Evolutionary conservation across 1,284 basidiomycete genomes (phyloP).

Genomic region (Cronartium quercuum): DNA sequence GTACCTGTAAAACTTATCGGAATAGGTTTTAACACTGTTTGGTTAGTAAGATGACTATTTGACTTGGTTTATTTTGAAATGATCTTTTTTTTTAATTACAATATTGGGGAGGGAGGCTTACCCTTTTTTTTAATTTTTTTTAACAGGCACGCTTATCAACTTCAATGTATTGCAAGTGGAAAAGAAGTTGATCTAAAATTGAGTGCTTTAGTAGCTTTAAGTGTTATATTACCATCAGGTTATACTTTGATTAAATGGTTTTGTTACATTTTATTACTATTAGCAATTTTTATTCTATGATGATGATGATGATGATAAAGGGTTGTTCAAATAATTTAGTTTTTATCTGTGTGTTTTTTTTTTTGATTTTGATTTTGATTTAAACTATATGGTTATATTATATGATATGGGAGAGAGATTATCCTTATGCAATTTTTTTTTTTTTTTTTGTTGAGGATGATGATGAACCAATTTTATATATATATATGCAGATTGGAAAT

Average conservation of each 20-base stretch:
- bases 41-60: slow-evolving; percentile 1
- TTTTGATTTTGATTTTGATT: too few species aligned
- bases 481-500: too few species aligned
- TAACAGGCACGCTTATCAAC: slow-evolving; percentile 9
- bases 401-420: too few species aligned
- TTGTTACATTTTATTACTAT: too few species aligned
- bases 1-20: slow-evolving; percentile 17
- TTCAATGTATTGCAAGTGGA: slow-evolving; percentile 2
- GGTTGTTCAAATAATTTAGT: too few species aligned
- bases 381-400: too few species aligned
- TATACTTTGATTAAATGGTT: neutral
- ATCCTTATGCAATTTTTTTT: too few species aligned
- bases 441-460: too few species aligned
- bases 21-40: slow-evolving; percentile 5
- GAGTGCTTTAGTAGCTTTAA: slow-evolving; percentile 10
- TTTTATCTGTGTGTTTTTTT: too few species aligned
- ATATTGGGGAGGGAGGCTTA: neutral
- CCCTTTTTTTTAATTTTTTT: neutral
- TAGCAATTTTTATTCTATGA: too few species aligned
- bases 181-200: neutral
- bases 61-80: neutral
- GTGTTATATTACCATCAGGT: neutral
- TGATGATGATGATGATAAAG: too few species aligned
- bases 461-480: too few species aligned
- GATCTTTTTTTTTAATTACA: neutral